These are phyloP conservation scores for Pharus latifolius DNA, from an alignment of 176 grass and related monocot genomes.

Conservation along the genomic window DNA sequence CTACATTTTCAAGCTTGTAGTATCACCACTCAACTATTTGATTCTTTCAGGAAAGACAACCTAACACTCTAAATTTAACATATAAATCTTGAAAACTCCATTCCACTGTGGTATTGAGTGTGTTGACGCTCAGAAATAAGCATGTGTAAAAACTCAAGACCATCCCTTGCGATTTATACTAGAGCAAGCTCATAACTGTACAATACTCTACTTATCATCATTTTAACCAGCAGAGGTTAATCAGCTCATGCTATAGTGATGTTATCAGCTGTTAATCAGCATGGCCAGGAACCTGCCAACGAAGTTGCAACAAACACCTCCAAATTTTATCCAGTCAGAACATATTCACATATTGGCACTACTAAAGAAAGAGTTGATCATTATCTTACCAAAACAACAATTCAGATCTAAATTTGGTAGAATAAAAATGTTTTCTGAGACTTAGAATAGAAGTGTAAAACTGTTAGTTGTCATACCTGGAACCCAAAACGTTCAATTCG, in stretches of 20 bases:
- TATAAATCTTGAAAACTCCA: no score
- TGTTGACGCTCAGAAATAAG: no score
- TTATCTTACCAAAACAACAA: not conserved
- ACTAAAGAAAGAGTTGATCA: not conserved
- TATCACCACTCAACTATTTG: no score
- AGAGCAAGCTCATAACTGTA: no score
- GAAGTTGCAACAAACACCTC: not conserved
- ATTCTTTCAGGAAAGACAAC: no score
- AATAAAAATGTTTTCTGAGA: no score
- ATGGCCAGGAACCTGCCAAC: not conserved
- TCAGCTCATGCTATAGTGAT: not conserved
- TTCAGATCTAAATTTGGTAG: not conserved
- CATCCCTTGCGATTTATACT: no score
- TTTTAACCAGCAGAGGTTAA: not conserved
- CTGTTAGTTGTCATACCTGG: constrained; percentile 43
- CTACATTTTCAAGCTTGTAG: not conserved
- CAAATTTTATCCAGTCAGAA: not conserved
- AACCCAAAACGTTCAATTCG: constrained; percentile 87
- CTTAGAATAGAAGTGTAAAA: no score
- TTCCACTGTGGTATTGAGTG: no score
- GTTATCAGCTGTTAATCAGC: not conserved
- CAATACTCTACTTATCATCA: no score
- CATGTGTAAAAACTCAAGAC: no score
- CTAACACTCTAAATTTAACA: no score
- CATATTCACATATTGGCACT: not conserved